A percentile compares a stretch with the other conserved stretches of the same genome.
Evolutionary conservation across 805 yeast species (phyloP).

Genomic region (Myxozyma sirexii): DNA sequence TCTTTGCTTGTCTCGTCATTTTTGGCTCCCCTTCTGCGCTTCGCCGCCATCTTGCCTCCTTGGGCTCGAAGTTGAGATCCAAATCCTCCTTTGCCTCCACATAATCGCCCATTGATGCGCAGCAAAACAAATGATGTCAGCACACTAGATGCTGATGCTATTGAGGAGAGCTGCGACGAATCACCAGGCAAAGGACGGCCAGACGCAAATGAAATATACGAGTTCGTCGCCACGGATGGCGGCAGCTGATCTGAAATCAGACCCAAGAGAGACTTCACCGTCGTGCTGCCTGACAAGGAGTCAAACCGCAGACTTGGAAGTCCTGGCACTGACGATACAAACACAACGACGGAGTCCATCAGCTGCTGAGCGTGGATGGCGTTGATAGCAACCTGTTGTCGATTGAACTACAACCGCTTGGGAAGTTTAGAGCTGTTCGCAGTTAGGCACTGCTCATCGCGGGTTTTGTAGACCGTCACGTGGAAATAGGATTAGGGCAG

Average conservation of each 20-base stretch:
- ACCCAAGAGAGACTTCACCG: background rate
- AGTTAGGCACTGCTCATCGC: too few species aligned
- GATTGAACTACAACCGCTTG: background rate
- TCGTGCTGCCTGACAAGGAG: background rate
- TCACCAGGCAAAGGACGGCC: slow-evolving; percentile 14
- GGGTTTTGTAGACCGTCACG: background rate
- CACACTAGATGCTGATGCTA: background rate
- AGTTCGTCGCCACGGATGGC: slow-evolving; percentile 1
- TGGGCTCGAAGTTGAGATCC: slow-evolving; percentile 49
- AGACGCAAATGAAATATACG: slow-evolving; percentile 8
- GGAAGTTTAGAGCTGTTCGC: too few species aligned
- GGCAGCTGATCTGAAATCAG: slow-evolving; percentile 2
- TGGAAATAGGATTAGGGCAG: background rate
- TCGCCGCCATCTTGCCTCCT: slow-evolving; percentile 46
- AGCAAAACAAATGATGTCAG: background rate
- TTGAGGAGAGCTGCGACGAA: background rate
- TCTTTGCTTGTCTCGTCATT: slow-evolving; percentile 40
- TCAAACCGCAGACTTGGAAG: background rate
- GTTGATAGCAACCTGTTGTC: background rate
- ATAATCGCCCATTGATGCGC: slow-evolving; percentile 16
- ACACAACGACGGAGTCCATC: slow-evolving; percentile 7
- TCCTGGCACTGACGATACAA: slow-evolving; percentile 9
- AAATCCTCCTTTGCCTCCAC: slow-evolving; percentile 59
- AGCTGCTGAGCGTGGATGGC: too few species aligned
- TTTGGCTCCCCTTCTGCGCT: slow-evolving; percentile 34